Base-by-base conservation (phyloP, 768 basidiomycete genomes). In the Pisolithus orientalis region DNA sequence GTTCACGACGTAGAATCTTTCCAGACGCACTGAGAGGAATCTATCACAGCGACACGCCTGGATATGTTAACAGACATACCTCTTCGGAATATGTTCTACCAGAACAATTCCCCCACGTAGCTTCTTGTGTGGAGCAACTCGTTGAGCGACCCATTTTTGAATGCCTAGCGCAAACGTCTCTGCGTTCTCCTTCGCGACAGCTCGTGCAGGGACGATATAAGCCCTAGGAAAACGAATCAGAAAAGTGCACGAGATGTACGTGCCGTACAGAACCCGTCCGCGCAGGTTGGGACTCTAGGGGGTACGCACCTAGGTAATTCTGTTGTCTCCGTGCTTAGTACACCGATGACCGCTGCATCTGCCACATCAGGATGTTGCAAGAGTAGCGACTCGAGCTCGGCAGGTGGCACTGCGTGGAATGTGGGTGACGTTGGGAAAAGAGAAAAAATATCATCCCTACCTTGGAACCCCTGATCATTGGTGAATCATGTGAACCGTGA, bases 281-380 rank as follows among this genome's bases (percentile, higher is more conserved):
- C 2, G 14, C 10, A 9, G 8, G 1, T 34, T 21, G 21, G 21
- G 21, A 21, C 21, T 21, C 21, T 21, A 21, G 21, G 2, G 21
- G 32, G 11, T n/a, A 44, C 17, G 13, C 25, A 84, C 82, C 87
- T 78, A 1, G 91, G 93, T 4, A 91, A 72, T 66, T 95, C 93
- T 0, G 93, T 90, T 3, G 83, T 85, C 57, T 90, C 75, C 5
- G 74, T 74, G 56, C 75, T 78, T 5, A 83, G 74, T 1, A 94
- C 70, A 1, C 91, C 90, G 51, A 94, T 85, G n/a, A 95, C 92
- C 9, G 84, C 91, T 1, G 76, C 79, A 59, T 96, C 93, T 2
- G 81, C 84, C n/a, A 95, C 73, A 0, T 85, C 79, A 2, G 85
- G 83, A 59, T 93, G 87, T 5, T 80, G 79, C 14, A 93, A 69